Evolutionary conservation across 2,329 filamentous ascomycete species (phyloP), one percentile per base, ranked within the genome.

Genomic region (Chlorencoelia australis): DNA sequence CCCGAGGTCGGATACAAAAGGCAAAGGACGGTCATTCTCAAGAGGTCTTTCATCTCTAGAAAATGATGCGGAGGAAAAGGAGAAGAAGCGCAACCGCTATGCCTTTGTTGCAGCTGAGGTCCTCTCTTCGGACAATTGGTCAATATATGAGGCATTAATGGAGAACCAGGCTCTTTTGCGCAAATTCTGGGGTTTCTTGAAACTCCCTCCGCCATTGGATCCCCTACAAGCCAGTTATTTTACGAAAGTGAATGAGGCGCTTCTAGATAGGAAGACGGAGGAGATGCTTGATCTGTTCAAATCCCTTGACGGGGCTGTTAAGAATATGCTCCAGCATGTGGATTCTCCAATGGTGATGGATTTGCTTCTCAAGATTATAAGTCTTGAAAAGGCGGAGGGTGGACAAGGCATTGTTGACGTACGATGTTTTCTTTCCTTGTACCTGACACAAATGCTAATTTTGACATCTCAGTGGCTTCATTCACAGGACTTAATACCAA

Each of bases 291-390:
- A 80, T 13, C 78, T 98, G 43, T 76, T 98, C 60, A 93, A 87
- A 58, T 80, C 77, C 2, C 64, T 94, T 32, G 82, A 91, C 21
- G 75, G 80, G 35, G 82, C 91, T 26, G 76, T 98, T 15, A 70
- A 83, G 9, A 79, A 87, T 46, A 82, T 98, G 65, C 70, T 98
- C 39, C 81, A 82, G 52, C 91, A 98, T 59, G 86, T 98, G 21
- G 91, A 98, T 58, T 94, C 86, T 50, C 89, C 91, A 0, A 94
- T 95, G 81, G 80, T 98, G 25, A 98, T 98, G 91, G 91, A 98
- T 58, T 67, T 98, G 14, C 64, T 98, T 34, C 69, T 98, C 45
- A 96, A 96, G 62, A 95, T 96, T 41, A 94, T 98, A 54, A 94
- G 86, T 50, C 68, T 98, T 41, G 91, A 98, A 59, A 89, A 93